Base-by-base conservation (phyloP, 768 basidiomycete genomes). In the Amanita polypyramis region DNA sequence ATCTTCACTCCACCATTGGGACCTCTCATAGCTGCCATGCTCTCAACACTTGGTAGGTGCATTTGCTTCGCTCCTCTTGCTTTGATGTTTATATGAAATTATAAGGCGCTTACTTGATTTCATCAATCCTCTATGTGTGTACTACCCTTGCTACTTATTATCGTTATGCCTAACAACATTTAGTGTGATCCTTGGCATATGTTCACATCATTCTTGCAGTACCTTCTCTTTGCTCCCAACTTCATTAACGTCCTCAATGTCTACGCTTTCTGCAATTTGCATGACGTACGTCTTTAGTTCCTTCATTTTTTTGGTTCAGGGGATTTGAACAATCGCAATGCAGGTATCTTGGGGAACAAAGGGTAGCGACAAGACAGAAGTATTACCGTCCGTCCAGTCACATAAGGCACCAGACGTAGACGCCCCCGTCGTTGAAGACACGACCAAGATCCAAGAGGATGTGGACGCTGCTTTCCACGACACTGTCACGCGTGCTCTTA, bases 121-220 rank as follows among this genome's bases (percentile, higher is more conserved):
- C 90, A 2, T 94, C 89, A 0, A 75, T 91, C 65, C 78, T 92
- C 58, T 92, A 89, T 56, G 87, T 90, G 53, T 68, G 87, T 70
- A 5, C 45, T 27, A 2, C 2, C 11, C 3, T n/a, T 11, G 7
- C 21, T 12, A 34, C 21, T 10, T 17, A 12, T 40, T 2, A 15
- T 29, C 10, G 23, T 3, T 1, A n/a, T 17, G 21, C 23, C 39
- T 40, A 6, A 23, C 4, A 2, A 15, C 42, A 17, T 50, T 10
- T 51, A 92, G 86, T 81, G 89, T 53, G 94, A 97, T 65, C 93
- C 93, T 3, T 97, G 94, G 94, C 94, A 97, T 65, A 85, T 98
- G 82, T 82, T 94, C 65, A 88, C 89, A 21, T 92, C 89, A 56
- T 92, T 96, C 74, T 68, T 83, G 55, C 94, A 94, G 61, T 95